A percentile compares a stretch with the other conserved stretches of the same genome.
Conservation (phyloP, 345 rosid genomes). For the Theobroma cacao region DNA sequence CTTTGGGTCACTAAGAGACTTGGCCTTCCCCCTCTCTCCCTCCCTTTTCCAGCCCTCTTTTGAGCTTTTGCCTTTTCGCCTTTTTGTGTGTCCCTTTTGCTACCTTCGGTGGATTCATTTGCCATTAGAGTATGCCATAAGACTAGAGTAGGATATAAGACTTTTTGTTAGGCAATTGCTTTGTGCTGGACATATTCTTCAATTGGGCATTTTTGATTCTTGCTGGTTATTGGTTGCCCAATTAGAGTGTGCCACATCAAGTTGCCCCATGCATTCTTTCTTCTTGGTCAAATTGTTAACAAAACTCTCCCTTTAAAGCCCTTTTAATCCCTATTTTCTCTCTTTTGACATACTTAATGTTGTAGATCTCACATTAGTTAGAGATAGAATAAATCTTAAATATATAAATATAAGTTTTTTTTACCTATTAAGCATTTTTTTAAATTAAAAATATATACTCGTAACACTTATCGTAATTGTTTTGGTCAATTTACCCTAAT, state of each 20-base stretch:
- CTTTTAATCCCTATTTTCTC: not conserved
- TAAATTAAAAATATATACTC: too few relatives aligned
- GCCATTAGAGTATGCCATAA: conserved; percentile 11
- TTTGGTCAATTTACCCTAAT: too few relatives aligned
- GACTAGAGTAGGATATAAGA: not conserved
- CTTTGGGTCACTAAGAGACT: conserved; percentile 24
- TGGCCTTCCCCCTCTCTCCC: not conserved
- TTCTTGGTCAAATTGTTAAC: not conserved
- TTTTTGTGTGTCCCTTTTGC: conserved; percentile 11
- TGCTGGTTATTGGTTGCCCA: conserved; percentile 6
- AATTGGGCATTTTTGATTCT: conserved; percentile 20
- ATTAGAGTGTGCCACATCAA: conserved; percentile 10
- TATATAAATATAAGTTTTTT: too few relatives aligned
- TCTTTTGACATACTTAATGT: too few relatives aligned
- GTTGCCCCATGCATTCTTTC: not conserved
- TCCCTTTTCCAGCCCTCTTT: conserved; percentile 11
- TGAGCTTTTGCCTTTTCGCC: conserved; percentile 20
- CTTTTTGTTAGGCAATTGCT: not conserved
- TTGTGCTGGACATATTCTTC: conserved; percentile 6
- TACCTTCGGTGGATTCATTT: conserved; percentile 23
- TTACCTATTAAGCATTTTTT: too few relatives aligned
- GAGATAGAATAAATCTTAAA: too few relatives aligned
- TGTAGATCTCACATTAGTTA: too few relatives aligned
- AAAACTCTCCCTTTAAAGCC: not conserved
- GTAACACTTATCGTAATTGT: too few relatives aligned